Conservation (phyloP, 371 early-diverging fungal genomes). For the Rhizopus arrhizus region DNA sequence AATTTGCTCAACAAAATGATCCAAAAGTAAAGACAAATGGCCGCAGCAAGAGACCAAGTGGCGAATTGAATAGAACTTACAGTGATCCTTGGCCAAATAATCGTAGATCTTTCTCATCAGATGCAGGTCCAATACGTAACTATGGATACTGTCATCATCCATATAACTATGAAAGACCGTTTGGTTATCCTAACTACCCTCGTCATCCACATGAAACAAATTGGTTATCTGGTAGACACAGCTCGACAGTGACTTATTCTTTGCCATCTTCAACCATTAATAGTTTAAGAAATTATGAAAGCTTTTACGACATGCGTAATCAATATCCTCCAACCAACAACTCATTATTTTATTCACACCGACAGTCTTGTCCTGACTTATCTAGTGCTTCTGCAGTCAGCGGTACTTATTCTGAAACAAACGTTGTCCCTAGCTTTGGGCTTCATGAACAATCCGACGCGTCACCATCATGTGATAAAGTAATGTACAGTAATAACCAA, state of each 20-base stretch:
- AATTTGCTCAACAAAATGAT: constrained; percentile 39
- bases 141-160: constrained; percentile 25
- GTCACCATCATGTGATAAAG: constrained; percentile 4
- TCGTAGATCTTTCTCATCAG: constrained; percentile 28
- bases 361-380: constrained; percentile 31
- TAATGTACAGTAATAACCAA: neutral
- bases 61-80: constrained; percentile 7
- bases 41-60: constrained; percentile 26
- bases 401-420: constrained; percentile 25
- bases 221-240: constrained; percentile 19
- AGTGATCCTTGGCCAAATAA: constrained; percentile 18
- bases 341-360: constrained; percentile 20
- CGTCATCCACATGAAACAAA: constrained; percentile 8
- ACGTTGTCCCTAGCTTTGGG: neutral
- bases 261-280: constrained; percentile 6
- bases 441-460: neutral
- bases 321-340: neutral
- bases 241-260: constrained; percentile 23
- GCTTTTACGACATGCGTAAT: constrained; percentile 1
- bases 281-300: neutral
- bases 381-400: neutral
- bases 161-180: constrained; percentile 13
- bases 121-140: constrained; percentile 23
- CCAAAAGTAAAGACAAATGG: constrained; percentile 14
- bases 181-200: constrained; percentile 16